phyloP scores from a whole-genome alignment of 75 land plant genomes.

The Cupressus sempervirens region DNA sequence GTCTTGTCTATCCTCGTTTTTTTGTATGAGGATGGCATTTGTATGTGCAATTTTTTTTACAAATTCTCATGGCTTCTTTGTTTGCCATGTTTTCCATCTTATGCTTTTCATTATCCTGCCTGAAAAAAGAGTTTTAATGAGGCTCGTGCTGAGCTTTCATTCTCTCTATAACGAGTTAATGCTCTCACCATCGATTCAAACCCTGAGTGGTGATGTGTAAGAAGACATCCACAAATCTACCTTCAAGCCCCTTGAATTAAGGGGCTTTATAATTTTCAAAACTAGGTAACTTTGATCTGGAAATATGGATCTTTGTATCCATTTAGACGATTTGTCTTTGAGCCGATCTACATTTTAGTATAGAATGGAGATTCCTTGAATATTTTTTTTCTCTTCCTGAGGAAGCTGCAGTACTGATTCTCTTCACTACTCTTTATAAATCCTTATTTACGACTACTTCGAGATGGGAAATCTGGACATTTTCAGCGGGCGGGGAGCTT shows the following conservation, averaged over 20 bases:
- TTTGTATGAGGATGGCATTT: too few relatives aligned
- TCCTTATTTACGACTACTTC: slow-evolving; percentile 39
- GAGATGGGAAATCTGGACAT: slow-evolving; percentile 54
- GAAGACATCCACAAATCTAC: too few relatives aligned
- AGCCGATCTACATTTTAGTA: not conserved
- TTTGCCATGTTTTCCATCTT: too few relatives aligned
- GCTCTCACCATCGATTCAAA: too few relatives aligned
- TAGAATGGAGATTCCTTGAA: not conserved
- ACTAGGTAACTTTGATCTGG: not conserved
- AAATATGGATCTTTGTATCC: not conserved
- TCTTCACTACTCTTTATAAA: not conserved
- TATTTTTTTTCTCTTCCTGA: not conserved
- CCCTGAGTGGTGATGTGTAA: too few relatives aligned
- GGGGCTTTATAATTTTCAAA: not conserved
- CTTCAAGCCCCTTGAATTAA: not conserved
- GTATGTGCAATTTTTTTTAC: too few relatives aligned
- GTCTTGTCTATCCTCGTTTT: too few relatives aligned
- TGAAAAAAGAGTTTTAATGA: too few relatives aligned
- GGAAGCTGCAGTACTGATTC: not conserved
- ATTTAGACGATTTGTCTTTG: not conserved
- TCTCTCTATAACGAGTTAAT: too few relatives aligned
- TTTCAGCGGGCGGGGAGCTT: slow-evolving; percentile 51
- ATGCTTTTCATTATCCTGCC: too few relatives aligned
- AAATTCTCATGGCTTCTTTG: too few relatives aligned
- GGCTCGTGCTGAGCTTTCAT: too few relatives aligned